Conservation (phyloP, 805 yeast genomes). For the Candida odintsovae region DNA sequence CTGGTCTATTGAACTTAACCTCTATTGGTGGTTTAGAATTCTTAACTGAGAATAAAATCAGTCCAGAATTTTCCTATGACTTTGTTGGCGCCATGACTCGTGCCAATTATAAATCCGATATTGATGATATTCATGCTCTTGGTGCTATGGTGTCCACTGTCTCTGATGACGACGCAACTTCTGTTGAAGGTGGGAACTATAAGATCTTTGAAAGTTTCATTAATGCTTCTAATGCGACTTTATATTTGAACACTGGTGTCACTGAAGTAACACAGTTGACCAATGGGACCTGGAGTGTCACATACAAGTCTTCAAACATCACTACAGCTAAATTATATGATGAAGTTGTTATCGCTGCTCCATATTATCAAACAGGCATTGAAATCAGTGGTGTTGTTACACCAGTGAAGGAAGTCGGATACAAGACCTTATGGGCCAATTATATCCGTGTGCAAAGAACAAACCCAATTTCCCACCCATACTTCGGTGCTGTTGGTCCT, state of each 20-base stretch:
- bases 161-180: slow-evolving; percentile 27
- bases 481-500: slow-evolving; percentile 11
- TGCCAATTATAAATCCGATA: slow-evolving; percentile 38
- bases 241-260: slow-evolving; percentile 27
- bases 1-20: slow-evolving; percentile 25
- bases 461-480: slow-evolving; percentile 16
- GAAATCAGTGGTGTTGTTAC: slow-evolving; percentile 5
- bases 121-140: slow-evolving; percentile 37
- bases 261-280: slow-evolving; percentile 9
- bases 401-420: slow-evolving; percentile 25
- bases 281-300: slow-evolving; percentile 10
- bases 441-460: slow-evolving; percentile 24
- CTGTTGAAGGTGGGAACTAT: slow-evolving; percentile 41
- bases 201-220: slow-evolving; percentile 36
- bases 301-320: background rate
- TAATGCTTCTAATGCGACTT: slow-evolving; percentile 28
- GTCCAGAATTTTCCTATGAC: slow-evolving; percentile 23
- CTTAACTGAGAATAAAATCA: slow-evolving; percentile 20
- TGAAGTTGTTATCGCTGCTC: slow-evolving; percentile 40
- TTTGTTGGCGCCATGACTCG: slow-evolving; percentile 37
- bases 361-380: slow-evolving; percentile 29
- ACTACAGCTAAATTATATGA: slow-evolving; percentile 26
- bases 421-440: slow-evolving; percentile 35
- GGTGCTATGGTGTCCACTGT: slow-evolving; percentile 36
- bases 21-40: slow-evolving; percentile 21